These are phyloP conservation scores for Penicillium sp. DNA, from an alignment of 2,329 filamentous ascomycete species.

Conservation along the genomic window DNA sequence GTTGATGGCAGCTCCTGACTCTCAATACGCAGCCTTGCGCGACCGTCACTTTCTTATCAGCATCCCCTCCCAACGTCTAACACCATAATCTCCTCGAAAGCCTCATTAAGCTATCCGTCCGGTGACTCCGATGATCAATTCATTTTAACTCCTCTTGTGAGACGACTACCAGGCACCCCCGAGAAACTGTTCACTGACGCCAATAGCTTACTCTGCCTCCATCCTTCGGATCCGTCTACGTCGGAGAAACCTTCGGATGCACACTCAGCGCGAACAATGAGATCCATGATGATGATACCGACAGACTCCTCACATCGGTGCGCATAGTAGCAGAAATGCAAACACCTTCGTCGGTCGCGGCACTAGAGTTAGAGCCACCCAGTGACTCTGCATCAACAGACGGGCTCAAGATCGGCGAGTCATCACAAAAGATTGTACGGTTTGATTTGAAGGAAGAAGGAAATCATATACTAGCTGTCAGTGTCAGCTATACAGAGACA, in stretches of 20 bases:
- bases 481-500: constrained; percentile 90
- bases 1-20: constrained; percentile 1
- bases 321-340: constrained; percentile 92
- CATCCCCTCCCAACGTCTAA: constrained; percentile 48
- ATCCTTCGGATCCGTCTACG: constrained; percentile 90
- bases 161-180: constrained; percentile 4
- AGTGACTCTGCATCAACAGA: constrained; percentile 49
- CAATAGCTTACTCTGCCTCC: constrained; percentile 74
- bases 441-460: constrained; percentile 94
- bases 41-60: constrained; percentile 54
- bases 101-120: constrained; percentile 72
- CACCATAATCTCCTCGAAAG: constrained; percentile 56
- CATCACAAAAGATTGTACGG: constrained; percentile 75
- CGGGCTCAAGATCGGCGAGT: constrained; percentile 53
- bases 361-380: constrained; percentile 55
- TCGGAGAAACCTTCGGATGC: constrained; percentile 92
- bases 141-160: constrained; percentile 56
- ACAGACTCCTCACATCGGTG: constrained; percentile 66
- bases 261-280: constrained; percentile 97
- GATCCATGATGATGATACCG: constrained; percentile 43
- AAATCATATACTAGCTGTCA: constrained; percentile 88
- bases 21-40: constrained; percentile 64
- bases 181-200: constrained; percentile 12
- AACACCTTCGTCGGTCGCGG: constrained; percentile 73
- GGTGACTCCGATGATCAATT: constrained; percentile 51